Percentiles rank a stretch among this genome's conserved stretches.
Conservation (phyloP, 148 eudicot genomes). For the Pouteria glomerata region DNA sequence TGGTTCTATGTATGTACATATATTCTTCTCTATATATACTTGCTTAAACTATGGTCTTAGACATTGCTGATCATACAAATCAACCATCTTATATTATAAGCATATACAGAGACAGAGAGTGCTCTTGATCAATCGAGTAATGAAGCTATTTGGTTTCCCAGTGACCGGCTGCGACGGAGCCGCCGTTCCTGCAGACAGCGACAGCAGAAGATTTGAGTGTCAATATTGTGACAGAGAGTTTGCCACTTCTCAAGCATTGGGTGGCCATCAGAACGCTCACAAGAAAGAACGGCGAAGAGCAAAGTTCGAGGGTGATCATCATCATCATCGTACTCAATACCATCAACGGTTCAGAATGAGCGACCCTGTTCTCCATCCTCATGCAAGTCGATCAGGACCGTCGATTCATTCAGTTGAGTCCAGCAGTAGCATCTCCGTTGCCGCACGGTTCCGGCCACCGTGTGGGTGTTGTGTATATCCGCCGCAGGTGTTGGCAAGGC, state of each 20-base stretch:
- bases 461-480: slow-evolving; percentile 9
- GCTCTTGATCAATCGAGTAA: slow-evolving; percentile 4
- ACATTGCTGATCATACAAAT: too few relatives aligned
- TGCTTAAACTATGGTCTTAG: background rate
- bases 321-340: too few relatives aligned
- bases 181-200: slow-evolving; percentile 6
- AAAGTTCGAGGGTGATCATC: slow-evolving; percentile 19
- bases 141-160: slow-evolving; percentile 37
- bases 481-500: slow-evolving; percentile 17
- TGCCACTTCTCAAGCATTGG: slow-evolving; percentile 42
- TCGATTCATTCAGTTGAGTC: background rate
- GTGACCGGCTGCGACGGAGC: slow-evolving; percentile 12
- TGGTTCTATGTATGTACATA: too few relatives aligned
- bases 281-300: slow-evolving; percentile 38
- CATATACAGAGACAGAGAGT: too few relatives aligned
- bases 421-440: background rate
- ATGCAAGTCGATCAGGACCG: slow-evolving; percentile 19
- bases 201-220: slow-evolving; percentile 29
- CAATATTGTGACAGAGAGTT: slow-evolving; percentile 36
- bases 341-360: slow-evolving; percentile 15
- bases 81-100: too few relatives aligned
- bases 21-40: background rate
- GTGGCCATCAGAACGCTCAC: slow-evolving; percentile 52
- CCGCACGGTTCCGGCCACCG: too few relatives aligned
- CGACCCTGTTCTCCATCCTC: slow-evolving; percentile 14